Conservation (phyloP, 2,329 filamentous ascomycete species). For the Raffaelea deltoideospora region DNA sequence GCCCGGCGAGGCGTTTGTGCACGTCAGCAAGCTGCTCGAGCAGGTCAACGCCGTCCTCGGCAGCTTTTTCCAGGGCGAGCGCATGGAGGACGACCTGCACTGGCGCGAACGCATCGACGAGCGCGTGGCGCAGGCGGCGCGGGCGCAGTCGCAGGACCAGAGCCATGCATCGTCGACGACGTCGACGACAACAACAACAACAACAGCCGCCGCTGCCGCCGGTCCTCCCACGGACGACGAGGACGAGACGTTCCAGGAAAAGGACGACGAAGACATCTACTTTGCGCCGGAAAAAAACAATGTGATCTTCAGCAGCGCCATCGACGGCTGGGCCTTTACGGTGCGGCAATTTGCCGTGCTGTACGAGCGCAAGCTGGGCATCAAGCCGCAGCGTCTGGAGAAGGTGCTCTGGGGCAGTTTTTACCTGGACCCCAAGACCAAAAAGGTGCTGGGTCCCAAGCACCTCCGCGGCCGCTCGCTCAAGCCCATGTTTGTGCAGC, state of each 20-base stretch:
- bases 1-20: constrained; percentile 73
- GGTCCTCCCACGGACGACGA: constrained; percentile 40
- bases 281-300: constrained; percentile 98
- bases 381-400: constrained; percentile 75
- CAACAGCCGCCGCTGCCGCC: too few species aligned
- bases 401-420: constrained; percentile 96
- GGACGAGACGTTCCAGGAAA: constrained; percentile 68
- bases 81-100: constrained; percentile 95
- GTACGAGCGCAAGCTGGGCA: constrained; percentile 94
- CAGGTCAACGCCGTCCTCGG: constrained; percentile 96
- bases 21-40: constrained; percentile 78
- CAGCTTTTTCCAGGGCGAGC: constrained; percentile 93
- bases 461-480: constrained; percentile 83
- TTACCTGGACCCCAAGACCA: constrained; percentile 93
- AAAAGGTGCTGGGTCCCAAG: constrained; percentile 77
- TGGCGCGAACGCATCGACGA: constrained; percentile 92
- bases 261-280: constrained; percentile 92
- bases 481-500: constrained; percentile 94
- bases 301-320: constrained; percentile 94
- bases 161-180: constrained; percentile 55
- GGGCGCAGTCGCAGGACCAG: constrained; percentile 42
- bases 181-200: constrained; percentile 19
- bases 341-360: constrained; percentile 83
- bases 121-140: constrained; percentile 46
- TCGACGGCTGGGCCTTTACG: constrained; percentile 98